Base-by-base conservation (phyloP, 208 protist genomes). In the Trypanosoma lewisi region DNA sequence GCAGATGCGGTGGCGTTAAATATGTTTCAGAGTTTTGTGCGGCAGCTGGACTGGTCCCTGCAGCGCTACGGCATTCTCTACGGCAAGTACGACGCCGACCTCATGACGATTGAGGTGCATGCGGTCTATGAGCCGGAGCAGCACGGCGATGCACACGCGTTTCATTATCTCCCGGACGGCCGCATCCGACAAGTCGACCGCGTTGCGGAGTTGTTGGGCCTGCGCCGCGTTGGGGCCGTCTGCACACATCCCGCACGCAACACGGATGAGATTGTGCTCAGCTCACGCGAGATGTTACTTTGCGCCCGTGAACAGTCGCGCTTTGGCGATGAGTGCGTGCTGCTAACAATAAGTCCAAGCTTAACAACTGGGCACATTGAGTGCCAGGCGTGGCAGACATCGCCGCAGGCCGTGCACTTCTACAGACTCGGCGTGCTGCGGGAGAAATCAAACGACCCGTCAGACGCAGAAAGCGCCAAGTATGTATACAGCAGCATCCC, bases 61-160 rank as follows among this genome's bases (percentile, higher is more conserved):
- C 83, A 94, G 73, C 83, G 87, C 12, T 93, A 92, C 68, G 91
- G 85, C 31, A 80, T 94, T 37, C 67, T 96, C 31, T 96, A 96
- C 72, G 91, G 91, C 36, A 73, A 55, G 8, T 87, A 85, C 71
- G 77, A 91, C 44, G 62, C 21, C 11, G 62, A 42, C 1, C 50
- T 45, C 9, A 57, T 69, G 23, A 73, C 63, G 9, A 49, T 94
- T 17, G 83, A 93, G 61, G 82, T 91, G 52, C 91, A 96, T 70
- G 77, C 87, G 30, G 65, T 94, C 5, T 96, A 96, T 63, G 91
- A 96, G 68, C 87, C 87, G 0, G 79, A 94, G 75, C 87, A 94
- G 74, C 69, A 80, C 37, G 84, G 87, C 34, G 86, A 74, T 56
- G 54, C 65, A 4, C 71, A 63, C 57, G 71, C 77, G 53, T 89